These are phyloP conservation scores for Diaporthe humulicola DNA, from an alignment of 2,329 filamentous ascomycete species.

Conservation along the genomic window DNA sequence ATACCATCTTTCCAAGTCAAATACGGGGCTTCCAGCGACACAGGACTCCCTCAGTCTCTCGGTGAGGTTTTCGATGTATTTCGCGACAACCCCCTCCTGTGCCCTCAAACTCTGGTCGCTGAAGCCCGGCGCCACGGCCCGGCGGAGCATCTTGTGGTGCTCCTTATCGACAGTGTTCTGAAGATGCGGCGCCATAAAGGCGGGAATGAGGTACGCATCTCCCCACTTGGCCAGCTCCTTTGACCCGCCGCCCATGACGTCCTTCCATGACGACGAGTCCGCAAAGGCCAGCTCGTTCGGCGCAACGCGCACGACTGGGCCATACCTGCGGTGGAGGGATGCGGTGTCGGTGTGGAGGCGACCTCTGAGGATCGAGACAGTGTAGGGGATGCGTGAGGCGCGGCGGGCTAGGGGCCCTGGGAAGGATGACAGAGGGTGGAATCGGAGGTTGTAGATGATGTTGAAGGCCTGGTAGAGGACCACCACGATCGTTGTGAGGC, in stretches of 20 bases:
- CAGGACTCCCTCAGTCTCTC: conserved; percentile 22
- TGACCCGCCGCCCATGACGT: conserved; percentile 18
- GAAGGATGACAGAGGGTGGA: conserved; percentile 4
- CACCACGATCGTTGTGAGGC: not conserved
- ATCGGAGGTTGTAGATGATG: conserved; percentile 10
- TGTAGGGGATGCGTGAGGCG: conserved; percentile 16
- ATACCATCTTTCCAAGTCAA: conserved; percentile 45
- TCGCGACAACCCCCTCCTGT: conserved; percentile 46
- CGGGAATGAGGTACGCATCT: not conserved
- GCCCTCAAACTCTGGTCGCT: conserved; percentile 47
- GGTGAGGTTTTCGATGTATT: conserved; percentile 46
- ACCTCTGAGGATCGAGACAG: conserved; percentile 1
- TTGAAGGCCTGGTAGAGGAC: not conserved
- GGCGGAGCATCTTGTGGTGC: conserved; percentile 39
- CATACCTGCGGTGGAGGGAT: conserved; percentile 15
- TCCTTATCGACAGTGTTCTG: conserved; percentile 41
- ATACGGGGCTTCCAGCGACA: not conserved
- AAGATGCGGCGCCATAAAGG: conserved; percentile 10
- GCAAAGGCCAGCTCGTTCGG: conserved; percentile 22
- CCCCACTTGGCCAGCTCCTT: conserved; percentile 21
- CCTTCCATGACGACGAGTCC: conserved; percentile 18
- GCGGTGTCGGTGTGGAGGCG: conserved; percentile 19
- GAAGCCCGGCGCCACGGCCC: conserved; percentile 47
- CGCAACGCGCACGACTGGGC: conserved; percentile 8
- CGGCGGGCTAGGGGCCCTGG: not conserved